Conservation (phyloP, 106 monocot genomes). For the Dendrobium officinale region DNA sequence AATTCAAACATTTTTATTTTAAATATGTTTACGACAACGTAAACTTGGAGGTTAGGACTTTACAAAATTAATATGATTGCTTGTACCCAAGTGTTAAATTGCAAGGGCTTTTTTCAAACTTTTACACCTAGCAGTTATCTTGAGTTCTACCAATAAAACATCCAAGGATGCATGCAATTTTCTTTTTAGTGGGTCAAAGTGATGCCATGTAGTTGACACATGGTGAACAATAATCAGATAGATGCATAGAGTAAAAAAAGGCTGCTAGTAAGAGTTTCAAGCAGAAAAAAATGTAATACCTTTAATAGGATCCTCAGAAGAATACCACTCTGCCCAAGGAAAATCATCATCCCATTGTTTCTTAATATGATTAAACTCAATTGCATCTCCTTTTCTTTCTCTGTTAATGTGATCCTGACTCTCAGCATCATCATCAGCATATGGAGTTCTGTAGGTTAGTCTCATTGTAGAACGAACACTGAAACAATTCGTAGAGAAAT, state of each 20-base stretch:
- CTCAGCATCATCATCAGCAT: constrained; percentile 50
- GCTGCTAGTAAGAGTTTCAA: not conserved
- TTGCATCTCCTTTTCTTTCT: constrained; percentile 28
- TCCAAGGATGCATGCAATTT: not conserved
- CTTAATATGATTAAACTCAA: constrained; percentile 22
- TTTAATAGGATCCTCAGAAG: constrained; percentile 91
- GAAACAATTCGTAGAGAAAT: constrained; percentile 58
- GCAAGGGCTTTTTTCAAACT: not conserved
- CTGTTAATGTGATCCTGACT: constrained; percentile 21
- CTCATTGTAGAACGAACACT: constrained; percentile 80
- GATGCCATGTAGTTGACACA: not conserved
- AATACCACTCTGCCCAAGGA: constrained; percentile 98
- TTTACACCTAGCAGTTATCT: not conserved
- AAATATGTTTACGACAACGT: not conserved
- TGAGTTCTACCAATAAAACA: not conserved
- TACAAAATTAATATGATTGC: not conserved
- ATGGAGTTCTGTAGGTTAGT: constrained; percentile 72
- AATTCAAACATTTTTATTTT: not conserved
- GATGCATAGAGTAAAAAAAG: not conserved
- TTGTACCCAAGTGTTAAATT: not conserved
- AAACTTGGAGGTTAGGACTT: not conserved
- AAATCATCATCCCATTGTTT: constrained; percentile 93
- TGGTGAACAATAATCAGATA: not conserved
- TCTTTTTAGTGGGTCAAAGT: not conserved
- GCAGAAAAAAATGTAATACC: constrained; percentile 29